Base-by-base conservation (phyloP, 176 grass and related monocot genomes). In the Metroxylon sagu region DNA sequence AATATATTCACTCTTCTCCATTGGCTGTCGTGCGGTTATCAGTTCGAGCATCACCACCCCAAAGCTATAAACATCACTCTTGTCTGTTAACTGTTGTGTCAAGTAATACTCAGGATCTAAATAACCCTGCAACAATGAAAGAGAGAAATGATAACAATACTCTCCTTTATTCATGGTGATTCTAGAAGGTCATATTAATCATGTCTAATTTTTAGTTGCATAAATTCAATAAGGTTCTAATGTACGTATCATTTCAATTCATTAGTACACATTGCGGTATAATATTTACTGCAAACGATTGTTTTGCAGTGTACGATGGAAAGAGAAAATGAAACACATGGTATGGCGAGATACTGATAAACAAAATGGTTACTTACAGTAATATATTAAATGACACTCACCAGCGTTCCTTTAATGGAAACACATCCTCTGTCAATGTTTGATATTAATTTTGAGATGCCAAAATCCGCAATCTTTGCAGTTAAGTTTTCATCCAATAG, bases 31-130 rank as follows among this genome's bases (percentile, higher is more conserved):
- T 4, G 81, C 84, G 4, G 80, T 70, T 73, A 98, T 83, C 50
- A 98, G 79, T n/a, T 98, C 93, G 1, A 98, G 65, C 93, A 98
- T 89, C 16, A 98, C 93, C 29, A 98, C 84, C 5, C 88, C 93
- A 26, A 92, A 98, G 67, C 93, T 89, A 67, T 98, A 98, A n/a
- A 98, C 87, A 51, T 92, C 84, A 16, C 93, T 92, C 77, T 98
- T 98, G 50, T 85, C 82, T 0, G 88, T 92, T 54, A 98, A 77
- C 25, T 98, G 93, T 56, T 92, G 93, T 3, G 82, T 83, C 78
- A 88, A 76, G 79, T 98, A 96, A 50, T 90, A 96, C 43, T 96
- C 92, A 16, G 92, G 92, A 65, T 96, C 92, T 66, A 96, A 72
- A 66, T 96, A 98, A 3, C 88, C 93, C 93, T 98, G 88, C 48